Conservation (phyloP, 352 stramenopile species). For the Aphanomyces euteiches region DNA sequence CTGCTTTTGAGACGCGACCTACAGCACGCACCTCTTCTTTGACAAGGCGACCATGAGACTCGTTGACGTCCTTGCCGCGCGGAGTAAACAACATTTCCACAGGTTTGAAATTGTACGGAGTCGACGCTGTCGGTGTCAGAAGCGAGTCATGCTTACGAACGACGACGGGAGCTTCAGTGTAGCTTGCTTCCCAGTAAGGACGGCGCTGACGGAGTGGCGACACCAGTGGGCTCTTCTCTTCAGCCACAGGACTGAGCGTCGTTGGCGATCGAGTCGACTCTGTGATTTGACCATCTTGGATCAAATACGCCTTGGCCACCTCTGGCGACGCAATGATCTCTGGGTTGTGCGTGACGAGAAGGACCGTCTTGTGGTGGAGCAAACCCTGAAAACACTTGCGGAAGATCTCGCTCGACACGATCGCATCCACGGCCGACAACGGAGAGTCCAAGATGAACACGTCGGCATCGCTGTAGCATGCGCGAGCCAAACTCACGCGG, state of each 20-base stretch:
- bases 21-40: not conserved
- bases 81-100: conserved; percentile 46
- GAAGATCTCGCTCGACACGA: conserved; percentile 86
- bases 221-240: conserved; percentile 26
- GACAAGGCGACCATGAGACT: not conserved
- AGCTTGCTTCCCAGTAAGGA: not conserved
- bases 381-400: conserved; percentile 58
- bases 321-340: conserved; percentile 41
- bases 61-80: conserved; percentile 32
- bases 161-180: conserved; percentile 37
- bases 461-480: conserved; percentile 17
- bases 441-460: conserved; percentile 16
- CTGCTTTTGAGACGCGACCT: not conserved
- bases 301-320: conserved; percentile 38
- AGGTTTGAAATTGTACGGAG: conserved; percentile 32
- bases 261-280: not conserved
- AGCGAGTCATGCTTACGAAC: conserved; percentile 38
- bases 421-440: conserved; percentile 78
- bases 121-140: conserved; percentile 35
- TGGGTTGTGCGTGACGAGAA: conserved; percentile 71
- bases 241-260: too few species aligned
- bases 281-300: conserved; percentile 37
- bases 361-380: conserved; percentile 49
- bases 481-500: conserved; percentile 20
- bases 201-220: conserved; percentile 36